These are phyloP conservation scores for Solidago caesia DNA, from an alignment of 129 eudicot genomes.

Conservation along the genomic window DNA sequence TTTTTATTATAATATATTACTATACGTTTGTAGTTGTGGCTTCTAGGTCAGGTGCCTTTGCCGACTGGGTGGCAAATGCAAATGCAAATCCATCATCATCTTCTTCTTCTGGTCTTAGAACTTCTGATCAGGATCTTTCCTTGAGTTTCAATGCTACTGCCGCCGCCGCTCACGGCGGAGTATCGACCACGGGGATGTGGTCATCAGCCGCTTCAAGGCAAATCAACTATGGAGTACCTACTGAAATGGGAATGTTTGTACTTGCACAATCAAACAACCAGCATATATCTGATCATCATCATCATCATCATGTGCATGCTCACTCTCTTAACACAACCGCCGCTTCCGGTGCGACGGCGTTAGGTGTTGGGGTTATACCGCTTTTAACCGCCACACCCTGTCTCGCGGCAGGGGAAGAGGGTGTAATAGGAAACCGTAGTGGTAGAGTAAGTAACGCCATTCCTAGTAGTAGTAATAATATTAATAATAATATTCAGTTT, in stretches of 20 bases:
- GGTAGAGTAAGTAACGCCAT: neutral
- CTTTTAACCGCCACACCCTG: conserved; percentile 52
- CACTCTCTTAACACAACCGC: conserved; percentile 37
- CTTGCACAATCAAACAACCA: conserved; percentile 50
- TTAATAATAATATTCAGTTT: conserved; percentile 33
- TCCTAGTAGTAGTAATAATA: neutral
- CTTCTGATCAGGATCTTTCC: conserved; percentile 58
- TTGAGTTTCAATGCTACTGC: conserved; percentile 71
- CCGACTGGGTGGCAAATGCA: conserved; percentile 54
- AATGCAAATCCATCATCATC: conserved; percentile 48
- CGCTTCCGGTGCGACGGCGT: conserved; percentile 41
- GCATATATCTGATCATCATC: conserved; percentile 29
- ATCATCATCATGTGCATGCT: conserved; percentile 9
- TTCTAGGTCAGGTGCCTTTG: conserved; percentile 82
- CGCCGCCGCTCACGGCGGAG: conserved; percentile 26
- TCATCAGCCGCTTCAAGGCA: conserved; percentile 45
- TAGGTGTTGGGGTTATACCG: conserved; percentile 70
- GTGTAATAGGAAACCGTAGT: neutral
- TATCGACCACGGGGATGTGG: conserved; percentile 37
- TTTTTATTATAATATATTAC: no score
- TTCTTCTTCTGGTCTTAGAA: conserved; percentile 33
- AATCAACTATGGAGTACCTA: conserved; percentile 45
- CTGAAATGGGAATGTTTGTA: conserved; percentile 78
- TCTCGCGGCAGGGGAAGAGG: conserved; percentile 21
- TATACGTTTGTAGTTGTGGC: conserved; percentile 62